Percentiles rank a stretch among this genome's conserved stretches.
These are phyloP conservation scores for Fraxinus floribunda DNA, from an alignment of 305 asterid species.

Conservation along the genomic window DNA sequence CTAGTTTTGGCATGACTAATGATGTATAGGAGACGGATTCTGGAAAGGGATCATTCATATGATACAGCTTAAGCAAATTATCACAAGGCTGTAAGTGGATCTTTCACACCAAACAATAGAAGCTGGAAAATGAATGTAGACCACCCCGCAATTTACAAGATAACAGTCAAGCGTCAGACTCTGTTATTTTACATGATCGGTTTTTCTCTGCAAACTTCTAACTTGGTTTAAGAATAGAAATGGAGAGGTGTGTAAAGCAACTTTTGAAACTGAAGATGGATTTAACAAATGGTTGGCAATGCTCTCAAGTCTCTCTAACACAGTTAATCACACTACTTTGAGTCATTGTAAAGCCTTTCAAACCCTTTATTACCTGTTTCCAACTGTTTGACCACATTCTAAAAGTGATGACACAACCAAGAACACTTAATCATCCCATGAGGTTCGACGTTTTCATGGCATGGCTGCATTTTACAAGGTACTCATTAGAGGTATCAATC, in stretches of 20 bases:
- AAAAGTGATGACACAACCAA: neutral
- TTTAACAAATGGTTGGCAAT: neutral
- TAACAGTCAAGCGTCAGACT: neutral
- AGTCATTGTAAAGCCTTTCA: neutral
- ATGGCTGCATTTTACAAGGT: neutral
- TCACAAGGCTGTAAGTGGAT: neutral
- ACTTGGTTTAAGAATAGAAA: neutral
- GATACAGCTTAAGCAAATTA: neutral
- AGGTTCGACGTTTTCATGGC: neutral
- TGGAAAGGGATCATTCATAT: neutral
- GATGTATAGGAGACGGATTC: neutral
- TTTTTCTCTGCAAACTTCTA: neutral
- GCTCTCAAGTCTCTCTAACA: neutral
- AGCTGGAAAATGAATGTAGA: neutral
- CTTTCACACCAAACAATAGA: neutral
- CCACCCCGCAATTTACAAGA: neutral
- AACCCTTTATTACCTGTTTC: neutral
- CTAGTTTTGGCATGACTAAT: neutral
- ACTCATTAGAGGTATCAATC: neutral
- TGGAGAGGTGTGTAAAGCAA: neutral
- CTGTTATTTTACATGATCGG: neutral
- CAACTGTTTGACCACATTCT: neutral
- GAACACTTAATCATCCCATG: neutral
- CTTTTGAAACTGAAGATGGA: neutral
- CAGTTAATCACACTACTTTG: neutral